Percentiles rank a stretch among this genome's conserved stretches.
Evolutionary conservation across 768 basidiomycete species (phyloP).

Genomic region (Leccinellum albellum): DNA sequence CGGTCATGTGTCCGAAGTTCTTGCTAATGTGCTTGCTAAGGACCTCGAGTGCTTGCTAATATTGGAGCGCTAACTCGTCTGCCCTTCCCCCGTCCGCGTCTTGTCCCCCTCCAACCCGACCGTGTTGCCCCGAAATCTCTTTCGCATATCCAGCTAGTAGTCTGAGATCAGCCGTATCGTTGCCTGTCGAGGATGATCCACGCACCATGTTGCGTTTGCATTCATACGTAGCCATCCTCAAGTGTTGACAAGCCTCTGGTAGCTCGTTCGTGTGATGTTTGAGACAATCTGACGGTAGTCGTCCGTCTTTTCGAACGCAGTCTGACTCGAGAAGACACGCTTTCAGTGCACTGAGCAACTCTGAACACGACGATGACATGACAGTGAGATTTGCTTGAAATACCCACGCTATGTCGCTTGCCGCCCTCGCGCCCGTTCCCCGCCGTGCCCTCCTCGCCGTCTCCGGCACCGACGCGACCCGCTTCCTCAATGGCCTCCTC

Average conservation of each 20-base stretch:
- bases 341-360: constrained; percentile 73
- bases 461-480: constrained; percentile 73
- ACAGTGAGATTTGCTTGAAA: constrained; percentile 3
- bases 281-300: constrained; percentile 83
- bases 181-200: not conserved
- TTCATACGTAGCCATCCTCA: constrained; percentile 81
- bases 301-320: constrained; percentile 76
- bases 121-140: constrained; percentile 74
- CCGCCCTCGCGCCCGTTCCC: constrained; percentile 58
- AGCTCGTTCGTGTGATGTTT: constrained; percentile 69
- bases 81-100: not conserved
- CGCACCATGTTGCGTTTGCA: constrained; percentile 89
- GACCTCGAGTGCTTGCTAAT: too few relatives aligned
- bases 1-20: constrained; percentile 11
- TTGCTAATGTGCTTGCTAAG: constrained; percentile 19
- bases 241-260: constrained; percentile 73
- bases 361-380: constrained; percentile 82
- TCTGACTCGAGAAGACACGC: constrained; percentile 82
- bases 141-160: constrained; percentile 75
- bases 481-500: constrained; percentile 79
- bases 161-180: not conserved
- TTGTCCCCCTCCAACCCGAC: constrained; percentile 43
- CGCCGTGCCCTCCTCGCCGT: constrained; percentile 70
- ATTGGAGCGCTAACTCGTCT: not conserved
- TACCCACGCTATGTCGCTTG: constrained; percentile 20